Base-by-base conservation (phyloP, 208 protist genomes). In the Angomonas ambiguus region DNA sequence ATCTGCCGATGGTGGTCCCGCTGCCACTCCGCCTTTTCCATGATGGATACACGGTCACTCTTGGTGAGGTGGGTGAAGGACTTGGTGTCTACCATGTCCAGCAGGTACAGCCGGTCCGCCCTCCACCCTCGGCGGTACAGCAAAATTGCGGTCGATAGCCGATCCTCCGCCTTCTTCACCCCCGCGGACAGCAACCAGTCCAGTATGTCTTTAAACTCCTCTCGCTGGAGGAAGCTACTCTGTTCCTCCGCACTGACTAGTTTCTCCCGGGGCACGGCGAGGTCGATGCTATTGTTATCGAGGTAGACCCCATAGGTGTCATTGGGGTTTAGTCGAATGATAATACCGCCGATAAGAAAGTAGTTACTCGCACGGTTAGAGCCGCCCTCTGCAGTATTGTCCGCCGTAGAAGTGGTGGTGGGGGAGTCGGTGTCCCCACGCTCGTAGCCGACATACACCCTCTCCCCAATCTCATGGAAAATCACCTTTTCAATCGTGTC, bases 11-110 rank as follows among this genome's bases (percentile, higher is more conserved):
- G 86, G 51, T 93, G 83, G 49, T 95, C 89, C 31, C 86, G 81
- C 73, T 95, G 80, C 89, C 86, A 93, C 68, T 95, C 89, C 32
- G 89, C 86, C 76, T 92, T 91, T 76, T 95, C 89, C 66, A 93
- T 74, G 18, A 95, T 77, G 65, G 78, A 85, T 78, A 93, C 87
- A 25, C 89, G 84, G 22, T 82, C 79, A 57, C 74, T 82, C 69
- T 92, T 86, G 35, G 79, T 85, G 5, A 95, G 76, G 56, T 95
- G 87, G 33, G 76, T 71, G 48, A 93, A 71, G 56, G 71, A 73
- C 45, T 80, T 73, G 4, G 92, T 84, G 72, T 95, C 90, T 2
- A 73, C 65, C 16, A 76, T 74, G 56, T 92, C 86, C 1, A 95
- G 75, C 22, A 95, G 66, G 62, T 95, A 92, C 11, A 95, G 74